Evolutionary conservation across 2,329 filamentous ascomycete genomes (phyloP).

Genomic region (Hymenoscyphus linearis): DNA sequence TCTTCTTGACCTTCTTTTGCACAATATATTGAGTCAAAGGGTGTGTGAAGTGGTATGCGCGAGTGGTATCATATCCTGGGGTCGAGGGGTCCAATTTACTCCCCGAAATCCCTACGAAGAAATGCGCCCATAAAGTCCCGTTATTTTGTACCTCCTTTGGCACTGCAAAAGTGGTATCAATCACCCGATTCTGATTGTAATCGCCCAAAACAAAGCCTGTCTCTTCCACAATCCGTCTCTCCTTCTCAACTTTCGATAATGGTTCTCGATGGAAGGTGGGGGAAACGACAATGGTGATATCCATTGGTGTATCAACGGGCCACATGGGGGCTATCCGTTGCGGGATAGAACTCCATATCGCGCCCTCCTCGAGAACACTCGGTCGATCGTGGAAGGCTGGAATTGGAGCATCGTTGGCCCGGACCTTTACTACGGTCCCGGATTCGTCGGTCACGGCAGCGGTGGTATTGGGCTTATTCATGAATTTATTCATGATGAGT

Average conservation of each 20-base stretch:
- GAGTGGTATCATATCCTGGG: slow-evolving; percentile 64
- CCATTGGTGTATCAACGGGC: slow-evolving; percentile 71
- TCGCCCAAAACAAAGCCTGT: slow-evolving; percentile 74
- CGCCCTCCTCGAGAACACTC: slow-evolving; percentile 53
- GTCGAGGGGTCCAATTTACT: slow-evolving; percentile 69
- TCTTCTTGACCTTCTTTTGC: slow-evolving; percentile 87
- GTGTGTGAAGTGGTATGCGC: slow-evolving; percentile 77
- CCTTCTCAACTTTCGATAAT: slow-evolving; percentile 58
- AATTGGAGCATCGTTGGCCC: slow-evolving; percentile 50
- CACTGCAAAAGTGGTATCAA: slow-evolving; percentile 72
- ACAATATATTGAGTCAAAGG: slow-evolving; percentile 85
- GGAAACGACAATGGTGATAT: slow-evolving; percentile 81
- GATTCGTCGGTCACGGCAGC: slow-evolving; percentile 46
- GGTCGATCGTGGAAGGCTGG: slow-evolving; percentile 63
- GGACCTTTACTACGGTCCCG: slow-evolving; percentile 49
- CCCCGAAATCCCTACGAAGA: slow-evolving; percentile 77
- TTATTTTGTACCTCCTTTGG: slow-evolving; percentile 82
- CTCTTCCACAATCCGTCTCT: slow-evolving; percentile 73
- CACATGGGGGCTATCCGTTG: slow-evolving; percentile 79
- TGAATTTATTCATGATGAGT: slow-evolving; percentile 49
- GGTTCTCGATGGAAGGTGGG: slow-evolving; percentile 64
- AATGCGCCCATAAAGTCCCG: slow-evolving; percentile 90
- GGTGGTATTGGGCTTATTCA: slow-evolving; percentile 39
- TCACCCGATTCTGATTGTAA: slow-evolving; percentile 69
- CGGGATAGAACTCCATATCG: slow-evolving; percentile 60